Base-by-base conservation (phyloP, 2,329 filamentous ascomycete genomes). In the Stagonosporopsis chrysanthemi region DNA sequence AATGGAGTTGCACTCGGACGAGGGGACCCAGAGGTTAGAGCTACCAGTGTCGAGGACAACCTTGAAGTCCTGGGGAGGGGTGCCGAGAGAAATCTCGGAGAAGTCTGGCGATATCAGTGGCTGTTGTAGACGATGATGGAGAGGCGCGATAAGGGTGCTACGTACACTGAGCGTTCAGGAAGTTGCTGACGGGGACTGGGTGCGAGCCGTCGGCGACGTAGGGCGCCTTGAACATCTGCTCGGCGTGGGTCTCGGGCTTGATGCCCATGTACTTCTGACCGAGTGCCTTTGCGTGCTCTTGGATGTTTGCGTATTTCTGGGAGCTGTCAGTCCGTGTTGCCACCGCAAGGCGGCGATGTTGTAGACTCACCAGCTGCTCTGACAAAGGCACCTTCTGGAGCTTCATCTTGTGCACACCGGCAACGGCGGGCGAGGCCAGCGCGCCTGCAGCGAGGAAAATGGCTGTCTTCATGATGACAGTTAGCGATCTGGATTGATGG, bases 21-120 rank as follows among this genome's bases (percentile, higher is more conserved):
- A 97, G 36, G 96, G 96, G 59, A 99, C 93, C 96, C 96, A 99
- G 63, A 99, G 86, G 84, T 99, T 99, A 78, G 95, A 98, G 85
- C 92, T 97, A 72, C 95, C 95, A 26, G 95, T 99, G 79, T 99
- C 95, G 64, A 99, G 89, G 64, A 99, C 90, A 67, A 99, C 96
- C 86, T 99, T 99, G 88, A 99, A 99, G 68, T 82, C 85, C 83
- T 99, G 95, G 31, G 95, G 89, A 65, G 95, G 95, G 45, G 89
- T 94, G 65, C 95, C 95, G 77, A 99, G 87, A 69, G 87, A 86
- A 78, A 99, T 97, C 79, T 97, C 92, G 68, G 94, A 96, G 87
- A 97, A 99, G 84, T 99, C 93, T 75, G 49, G n/a, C 19, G 8
- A 8, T 29, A 58, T 75, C 48, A 75, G 66, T 53, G 47, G 29